A percentile compares a stretch with the other conserved stretches of the same genome.
Evolutionary conservation across 2,329 filamentous ascomycete genomes (phyloP).

Genomic region (Cladorrhinum sp.): DNA sequence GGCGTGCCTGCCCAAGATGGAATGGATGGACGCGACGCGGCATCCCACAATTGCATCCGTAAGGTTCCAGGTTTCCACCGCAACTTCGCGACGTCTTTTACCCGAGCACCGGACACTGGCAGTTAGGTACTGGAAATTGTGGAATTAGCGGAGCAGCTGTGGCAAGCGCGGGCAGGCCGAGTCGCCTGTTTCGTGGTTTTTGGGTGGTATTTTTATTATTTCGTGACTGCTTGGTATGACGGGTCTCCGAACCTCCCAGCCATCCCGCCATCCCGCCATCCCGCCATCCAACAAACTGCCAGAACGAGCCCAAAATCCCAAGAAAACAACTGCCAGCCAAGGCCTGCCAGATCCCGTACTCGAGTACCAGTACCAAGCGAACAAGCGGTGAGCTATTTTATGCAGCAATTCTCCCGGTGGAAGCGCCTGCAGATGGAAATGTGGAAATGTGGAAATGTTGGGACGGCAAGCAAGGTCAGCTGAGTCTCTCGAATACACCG

Average conservation of each 20-base stretch:
- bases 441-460: constrained; percentile 19
- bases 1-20: background rate
- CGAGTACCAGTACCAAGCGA: constrained; percentile 15
- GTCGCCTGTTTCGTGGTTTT: too few species aligned
- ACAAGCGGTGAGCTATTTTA: constrained; percentile 28
- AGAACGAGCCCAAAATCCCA: background rate
- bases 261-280: background rate
- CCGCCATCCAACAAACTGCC: background rate
- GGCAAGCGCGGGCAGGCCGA: too few species aligned
- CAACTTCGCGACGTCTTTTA: constrained; percentile 1
- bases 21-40: background rate
- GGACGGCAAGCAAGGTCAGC: constrained; percentile 23
- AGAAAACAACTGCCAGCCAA: constrained; percentile 11
- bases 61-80: background rate
- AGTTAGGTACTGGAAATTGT: background rate
- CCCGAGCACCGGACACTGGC: background rate
- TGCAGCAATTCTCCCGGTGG: constrained; percentile 26
- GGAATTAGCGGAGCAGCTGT: background rate
- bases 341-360: constrained; percentile 20
- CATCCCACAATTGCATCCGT: constrained; percentile 16
- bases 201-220: constrained; percentile 7
- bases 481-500: constrained; percentile 15
- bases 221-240: background rate
- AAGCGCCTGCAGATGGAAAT: constrained; percentile 24
- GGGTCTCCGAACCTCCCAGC: background rate